Evolutionary conservation across 768 basidiomycete species (phyloP).

Genomic region (Mycena pura): DNA sequence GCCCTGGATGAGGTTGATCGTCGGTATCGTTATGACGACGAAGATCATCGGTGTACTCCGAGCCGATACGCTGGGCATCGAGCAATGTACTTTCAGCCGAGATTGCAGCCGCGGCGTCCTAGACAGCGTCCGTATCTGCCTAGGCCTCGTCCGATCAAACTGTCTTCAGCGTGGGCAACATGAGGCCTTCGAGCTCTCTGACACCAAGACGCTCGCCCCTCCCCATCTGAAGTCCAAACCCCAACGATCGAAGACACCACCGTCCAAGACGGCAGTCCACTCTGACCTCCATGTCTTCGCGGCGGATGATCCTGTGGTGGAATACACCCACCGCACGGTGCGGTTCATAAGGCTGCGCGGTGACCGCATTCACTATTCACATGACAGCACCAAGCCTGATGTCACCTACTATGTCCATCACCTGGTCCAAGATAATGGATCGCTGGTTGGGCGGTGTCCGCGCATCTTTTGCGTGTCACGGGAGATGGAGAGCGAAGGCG

Average conservation of each 20-base stretch:
- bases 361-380: not conserved
- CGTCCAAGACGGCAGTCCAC: too few relatives aligned
- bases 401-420: conserved; percentile 11
- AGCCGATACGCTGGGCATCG: not conserved
- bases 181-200: too few relatives aligned
- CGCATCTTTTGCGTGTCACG: conserved; percentile 16
- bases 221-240: not conserved
- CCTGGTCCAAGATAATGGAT: conserved; percentile 5
- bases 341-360: not conserved
- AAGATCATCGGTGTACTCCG: not conserved
- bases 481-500: not conserved
- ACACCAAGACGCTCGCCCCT: not conserved
- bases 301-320: not conserved
- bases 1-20: not conserved
- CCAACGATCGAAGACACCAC: too few relatives aligned
- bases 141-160: too few relatives aligned
- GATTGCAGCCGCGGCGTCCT: not conserved
- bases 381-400: not conserved
- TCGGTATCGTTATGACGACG: not conserved
- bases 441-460: conserved; percentile 10
- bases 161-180: too few relatives aligned
- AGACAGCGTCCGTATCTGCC: too few relatives aligned
- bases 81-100: not conserved
- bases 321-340: not conserved
- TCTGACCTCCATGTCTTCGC: not conserved